Evolutionary conservation across 23 red algal species (phyloP), one percentile per base, ranked within the genome.

Genomic region (Gracilaria gracilis): DNA sequence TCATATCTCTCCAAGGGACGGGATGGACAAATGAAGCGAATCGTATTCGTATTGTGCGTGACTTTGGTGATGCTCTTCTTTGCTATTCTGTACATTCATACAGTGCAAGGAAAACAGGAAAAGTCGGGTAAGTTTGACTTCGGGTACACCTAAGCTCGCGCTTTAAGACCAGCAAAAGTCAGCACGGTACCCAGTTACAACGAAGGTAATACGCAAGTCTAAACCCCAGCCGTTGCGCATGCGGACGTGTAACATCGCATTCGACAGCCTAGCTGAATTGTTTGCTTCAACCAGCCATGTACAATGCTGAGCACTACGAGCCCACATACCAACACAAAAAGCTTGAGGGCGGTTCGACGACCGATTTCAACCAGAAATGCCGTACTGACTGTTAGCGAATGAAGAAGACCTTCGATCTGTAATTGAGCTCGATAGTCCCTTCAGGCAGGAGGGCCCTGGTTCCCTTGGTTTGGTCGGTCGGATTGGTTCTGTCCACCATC

Each of bases 11-110:
- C 89, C 31, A 69, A 51, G 53, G 80, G 89, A 32, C 89, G 89
- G 33, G 89, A 84, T 59, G 79, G 89, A 48, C 89, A 92, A 39
- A 92, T 92, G 89, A 84, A 84, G 46, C 39, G 89, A 51, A 84
- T 84, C 27, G 89, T 92, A 23, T 73, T 92, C 48, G 89, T 92
- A 17, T 40, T 92, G 48, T 83, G 73, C 67, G 48, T 62, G 34
- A 92, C 89, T 55, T 64, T 92, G 59, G 61, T 77, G 38, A 15
- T 92, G 42, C 80, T 92, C 61, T 66, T 84, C 53, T 64, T 71
- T 11, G 78, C 47, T 74, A 92, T 92, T 25, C 36, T 78, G 69
- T 92, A 92, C 69, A 84, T 78, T 59, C 89, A 92, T 50, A 75
- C 54, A 31, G 58, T 59, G 8, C 65, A 92, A 65, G 44, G 80